Conservation (phyloP, 1,284 basidiomycete genomes). For the Marasmius fiardii region DNA sequence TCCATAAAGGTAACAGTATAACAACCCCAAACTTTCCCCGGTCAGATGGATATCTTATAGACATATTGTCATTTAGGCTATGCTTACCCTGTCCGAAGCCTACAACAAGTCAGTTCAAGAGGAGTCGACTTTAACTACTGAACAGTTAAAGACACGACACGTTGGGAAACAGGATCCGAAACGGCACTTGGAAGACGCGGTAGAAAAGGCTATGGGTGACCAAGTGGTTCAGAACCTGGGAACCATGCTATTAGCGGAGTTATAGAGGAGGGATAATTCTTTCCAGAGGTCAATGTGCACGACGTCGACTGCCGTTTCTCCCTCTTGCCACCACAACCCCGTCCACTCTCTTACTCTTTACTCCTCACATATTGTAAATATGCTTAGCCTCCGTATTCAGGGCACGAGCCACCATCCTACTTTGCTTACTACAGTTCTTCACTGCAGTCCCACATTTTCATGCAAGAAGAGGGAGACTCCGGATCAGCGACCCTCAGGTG, state of each 20-base stretch:
- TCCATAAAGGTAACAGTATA: conserved; percentile 76
- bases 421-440: no score
- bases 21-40: conserved; percentile 9
- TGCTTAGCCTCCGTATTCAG: no score
- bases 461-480: no score
- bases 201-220: conserved; percentile 95
- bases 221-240: conserved; percentile 94
- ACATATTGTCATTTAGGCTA: conserved; percentile 65
- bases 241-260: conserved; percentile 87
- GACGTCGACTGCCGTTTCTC: no score
- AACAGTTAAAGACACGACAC: conserved; percentile 93
- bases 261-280: conserved; percentile 49
- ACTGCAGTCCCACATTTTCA: no score
- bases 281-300: no score
- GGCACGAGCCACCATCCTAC: no score
- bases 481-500: no score
- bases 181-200: conserved; percentile 92
- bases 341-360: no score
- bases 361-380: no score
- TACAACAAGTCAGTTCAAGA: conserved; percentile 98
- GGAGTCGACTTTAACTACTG: conserved; percentile 86
- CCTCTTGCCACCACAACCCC: no score
- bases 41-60: conserved; percentile 14
- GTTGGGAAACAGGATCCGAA: conserved; percentile 98
- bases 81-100: conserved; percentile 86